Percentiles rank a stretch among this genome's conserved stretches.
Conservation (phyloP, 768 basidiomycete genomes). For the Mycena belliarum region DNA sequence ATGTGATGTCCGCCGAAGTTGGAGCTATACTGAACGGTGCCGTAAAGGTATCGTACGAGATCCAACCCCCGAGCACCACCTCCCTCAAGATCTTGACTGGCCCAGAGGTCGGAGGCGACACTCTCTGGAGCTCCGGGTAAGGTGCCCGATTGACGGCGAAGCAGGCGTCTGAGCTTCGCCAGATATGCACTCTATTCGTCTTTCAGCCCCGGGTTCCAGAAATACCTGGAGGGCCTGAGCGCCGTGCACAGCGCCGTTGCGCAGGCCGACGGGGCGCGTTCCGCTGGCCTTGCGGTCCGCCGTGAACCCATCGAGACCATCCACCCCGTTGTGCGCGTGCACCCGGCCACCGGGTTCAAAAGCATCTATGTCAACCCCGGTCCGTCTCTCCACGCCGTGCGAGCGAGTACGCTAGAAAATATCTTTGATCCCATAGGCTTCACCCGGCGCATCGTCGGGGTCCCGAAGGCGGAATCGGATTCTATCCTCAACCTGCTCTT, state of each 20-base stretch:
- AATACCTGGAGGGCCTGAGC: constrained; percentile 70
- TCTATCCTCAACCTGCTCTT: constrained; percentile 69
- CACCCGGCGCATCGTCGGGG: constrained; percentile 73
- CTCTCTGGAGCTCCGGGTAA: constrained; percentile 79
- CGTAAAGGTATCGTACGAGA: constrained; percentile 67
- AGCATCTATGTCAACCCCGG: constrained; percentile 80
- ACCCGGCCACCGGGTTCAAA: constrained; percentile 86
- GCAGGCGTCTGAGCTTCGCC: neutral
- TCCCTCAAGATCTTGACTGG: constrained; percentile 73
- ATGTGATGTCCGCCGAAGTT: constrained; percentile 1
- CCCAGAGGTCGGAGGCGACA: constrained; percentile 77
- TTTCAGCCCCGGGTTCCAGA: constrained; percentile 72
- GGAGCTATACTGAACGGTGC: neutral
- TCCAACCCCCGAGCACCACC: constrained; percentile 79
- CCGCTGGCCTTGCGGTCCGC: constrained; percentile 69
- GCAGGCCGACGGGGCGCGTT: constrained; percentile 74
- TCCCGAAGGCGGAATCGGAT: constrained; percentile 85
- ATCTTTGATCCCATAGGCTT: constrained; percentile 54
- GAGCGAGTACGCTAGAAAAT: neutral
- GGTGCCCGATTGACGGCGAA: constrained; percentile 19
- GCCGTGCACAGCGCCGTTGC: constrained; percentile 78
- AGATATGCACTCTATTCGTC: constrained; percentile 86
- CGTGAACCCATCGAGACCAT: constrained; percentile 67
- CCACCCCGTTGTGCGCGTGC: constrained; percentile 82
- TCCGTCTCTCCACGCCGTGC: constrained; percentile 23